phyloP scores from a whole-genome alignment of 108 stramenopile genomes.

The Nannochloropsis salina region DNA sequence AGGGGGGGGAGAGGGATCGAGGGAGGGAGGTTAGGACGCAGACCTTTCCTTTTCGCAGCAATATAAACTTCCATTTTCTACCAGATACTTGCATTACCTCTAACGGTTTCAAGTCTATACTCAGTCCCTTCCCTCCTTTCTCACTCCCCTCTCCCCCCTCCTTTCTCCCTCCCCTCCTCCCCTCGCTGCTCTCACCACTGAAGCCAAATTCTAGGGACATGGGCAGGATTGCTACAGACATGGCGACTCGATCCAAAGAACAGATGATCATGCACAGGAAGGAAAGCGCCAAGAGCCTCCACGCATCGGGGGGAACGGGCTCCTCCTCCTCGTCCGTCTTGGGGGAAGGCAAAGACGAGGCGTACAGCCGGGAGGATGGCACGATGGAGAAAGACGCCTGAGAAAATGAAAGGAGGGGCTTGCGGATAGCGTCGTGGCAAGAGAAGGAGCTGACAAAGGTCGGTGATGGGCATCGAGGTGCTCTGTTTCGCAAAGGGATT shows the following conservation, averaged over 20 bases:
- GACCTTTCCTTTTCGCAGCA: no score
- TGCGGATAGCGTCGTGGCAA: not conserved
- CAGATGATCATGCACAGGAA: conserved; percentile 46
- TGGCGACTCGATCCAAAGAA: conserved; percentile 63
- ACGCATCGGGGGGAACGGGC: not conserved
- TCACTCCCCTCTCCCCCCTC: not conserved
- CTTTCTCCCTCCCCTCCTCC: conserved; percentile 39
- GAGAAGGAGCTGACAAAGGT: not conserved
- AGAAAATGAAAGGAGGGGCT: not conserved
- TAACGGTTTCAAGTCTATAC: not conserved
- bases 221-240: conserved; percentile 80
- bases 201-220: conserved; percentile 65
- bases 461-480: no score
- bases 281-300: conserved; percentile 38
- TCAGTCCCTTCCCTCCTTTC: not conserved
- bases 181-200: conserved; percentile 69
- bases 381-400: not conserved
- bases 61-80: no score
- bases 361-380: conserved; percentile 10
- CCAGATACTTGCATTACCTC: not conserved
- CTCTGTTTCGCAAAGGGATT: no score
- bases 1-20: not conserved
- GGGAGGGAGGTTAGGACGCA: not conserved
- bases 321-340: not conserved
- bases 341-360: not conserved